A percentile compares a stretch with the other conserved stretches of the same genome.
Evolutionary conservation across 306 rosid species (phyloP).

Genomic region (Cicer yamashitae): DNA sequence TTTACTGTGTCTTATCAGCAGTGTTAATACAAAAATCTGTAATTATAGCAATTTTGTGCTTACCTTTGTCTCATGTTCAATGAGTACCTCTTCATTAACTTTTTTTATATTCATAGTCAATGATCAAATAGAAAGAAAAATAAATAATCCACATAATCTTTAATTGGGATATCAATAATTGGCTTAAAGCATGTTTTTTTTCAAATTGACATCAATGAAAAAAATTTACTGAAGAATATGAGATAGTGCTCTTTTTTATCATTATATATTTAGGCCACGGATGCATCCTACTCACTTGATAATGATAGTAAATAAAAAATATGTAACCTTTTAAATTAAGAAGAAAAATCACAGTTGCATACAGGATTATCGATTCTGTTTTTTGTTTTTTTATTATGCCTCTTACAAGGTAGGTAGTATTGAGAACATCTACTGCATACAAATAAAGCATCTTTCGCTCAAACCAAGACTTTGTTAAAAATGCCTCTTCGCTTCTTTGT

Average conservation of each 20-base stretch:
- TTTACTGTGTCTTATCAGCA: not conserved
- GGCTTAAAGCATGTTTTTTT: not conserved
- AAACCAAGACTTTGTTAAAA: constrained; percentile 15
- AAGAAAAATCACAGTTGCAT: not conserved
- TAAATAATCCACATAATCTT: constrained; percentile 6
- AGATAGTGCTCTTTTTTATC: not conserved
- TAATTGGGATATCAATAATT: not conserved
- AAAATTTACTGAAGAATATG: not conserved
- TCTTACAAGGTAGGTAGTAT: not conserved
- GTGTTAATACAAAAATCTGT: not conserved
- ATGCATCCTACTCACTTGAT: constrained; percentile 4
- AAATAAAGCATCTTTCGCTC: constrained; percentile 29
- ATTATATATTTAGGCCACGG: not conserved
- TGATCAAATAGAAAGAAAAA: not conserved
- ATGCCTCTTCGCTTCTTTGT: constrained; percentile 33
- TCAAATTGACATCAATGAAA: constrained; percentile 15
- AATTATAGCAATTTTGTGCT: not conserved
- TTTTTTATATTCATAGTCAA: not conserved
- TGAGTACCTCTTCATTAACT: not conserved
- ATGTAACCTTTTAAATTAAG: not conserved
- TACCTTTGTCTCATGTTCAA: not conserved
- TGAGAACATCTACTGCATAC: not conserved
- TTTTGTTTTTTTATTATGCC: not conserved
- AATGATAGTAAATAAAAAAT: not conserved
- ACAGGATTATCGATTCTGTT: not conserved